Evolutionary conservation across 1,284 basidiomycete species (phyloP).

Genomic region (Trametes versicolor): DNA sequence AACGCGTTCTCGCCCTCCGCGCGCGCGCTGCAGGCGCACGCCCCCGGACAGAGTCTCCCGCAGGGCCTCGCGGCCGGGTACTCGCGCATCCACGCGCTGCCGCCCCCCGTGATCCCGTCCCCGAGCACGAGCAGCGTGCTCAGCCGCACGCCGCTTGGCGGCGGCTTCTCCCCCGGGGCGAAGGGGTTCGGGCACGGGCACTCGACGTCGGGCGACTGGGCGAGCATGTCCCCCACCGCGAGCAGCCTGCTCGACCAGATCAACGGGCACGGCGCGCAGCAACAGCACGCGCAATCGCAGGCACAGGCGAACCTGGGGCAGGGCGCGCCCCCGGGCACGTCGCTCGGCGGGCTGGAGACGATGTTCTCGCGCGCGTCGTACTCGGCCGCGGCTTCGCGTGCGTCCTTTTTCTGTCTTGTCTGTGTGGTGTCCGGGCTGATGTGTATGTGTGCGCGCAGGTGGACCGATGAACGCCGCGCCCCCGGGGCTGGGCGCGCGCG

Average conservation of each 20-base stretch:
- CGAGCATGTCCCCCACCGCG: constrained; percentile 42
- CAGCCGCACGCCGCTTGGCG: constrained; percentile 35
- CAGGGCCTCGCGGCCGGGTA: constrained; percentile 89
- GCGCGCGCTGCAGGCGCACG: constrained; percentile 78
- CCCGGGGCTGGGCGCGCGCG: constrained; percentile 46
- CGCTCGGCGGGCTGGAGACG: constrained; percentile 41
- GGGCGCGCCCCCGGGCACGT: constrained; percentile 19
- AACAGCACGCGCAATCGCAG: not conserved
- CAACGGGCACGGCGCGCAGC: constrained; percentile 30
- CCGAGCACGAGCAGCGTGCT: constrained; percentile 50
- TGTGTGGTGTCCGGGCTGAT: constrained; percentile 14
- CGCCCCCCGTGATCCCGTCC: constrained; percentile 56
- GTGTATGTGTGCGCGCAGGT: constrained; percentile 6
- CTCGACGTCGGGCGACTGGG: constrained; percentile 44
- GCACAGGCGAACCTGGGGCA: not conserved
- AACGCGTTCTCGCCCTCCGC: constrained; percentile 68
- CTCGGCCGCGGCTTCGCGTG: constrained; percentile 43
- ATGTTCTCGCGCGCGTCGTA: constrained; percentile 46
- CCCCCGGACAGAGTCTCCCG: constrained; percentile 87
- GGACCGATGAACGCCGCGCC: constrained; percentile 32
- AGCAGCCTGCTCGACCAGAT: constrained; percentile 45
- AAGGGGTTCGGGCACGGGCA: constrained; percentile 42
- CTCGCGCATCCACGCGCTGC: constrained; percentile 82
- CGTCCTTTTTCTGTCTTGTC: constrained; percentile 21
- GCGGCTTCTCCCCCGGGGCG: constrained; percentile 39